Percentiles rank a stretch among this genome's conserved stretches.
Conservation (phyloP, 2,329 filamentous ascomycete species). For the Cadophora sp. region DNA sequence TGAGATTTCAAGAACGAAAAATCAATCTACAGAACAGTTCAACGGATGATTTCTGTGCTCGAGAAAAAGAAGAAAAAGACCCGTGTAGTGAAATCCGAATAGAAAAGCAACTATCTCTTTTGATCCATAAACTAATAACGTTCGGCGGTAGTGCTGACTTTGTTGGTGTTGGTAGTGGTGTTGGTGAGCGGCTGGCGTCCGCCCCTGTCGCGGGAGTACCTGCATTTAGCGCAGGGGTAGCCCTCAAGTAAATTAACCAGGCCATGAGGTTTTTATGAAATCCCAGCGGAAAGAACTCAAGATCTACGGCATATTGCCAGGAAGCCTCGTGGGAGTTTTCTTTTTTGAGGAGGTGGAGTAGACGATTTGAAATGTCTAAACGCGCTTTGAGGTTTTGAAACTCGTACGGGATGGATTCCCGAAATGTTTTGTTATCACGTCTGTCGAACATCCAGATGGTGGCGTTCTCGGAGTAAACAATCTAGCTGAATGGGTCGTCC, state of each 20-base stretch:
- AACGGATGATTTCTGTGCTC: too few relatives aligned
- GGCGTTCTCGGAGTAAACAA: conserved; percentile 8
- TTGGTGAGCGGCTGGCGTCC: not conserved
- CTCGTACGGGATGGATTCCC: not conserved
- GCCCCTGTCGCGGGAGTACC: conserved; percentile 24
- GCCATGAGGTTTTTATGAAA: conserved; percentile 2
- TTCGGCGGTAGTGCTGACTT: too few relatives aligned
- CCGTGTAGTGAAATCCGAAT: too few relatives aligned
- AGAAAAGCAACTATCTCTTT: not conserved
- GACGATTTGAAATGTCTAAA: not conserved
- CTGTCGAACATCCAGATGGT: conserved; percentile 6
- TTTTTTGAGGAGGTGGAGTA: not conserved
- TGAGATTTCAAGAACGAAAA: too few relatives aligned
- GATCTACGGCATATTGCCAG: conserved; percentile 1
- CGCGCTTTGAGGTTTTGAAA: conserved; percentile 1
- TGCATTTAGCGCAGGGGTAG: conserved; percentile 19
- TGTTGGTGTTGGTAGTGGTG: not conserved
- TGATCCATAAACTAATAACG: not conserved
- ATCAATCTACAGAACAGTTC: too few relatives aligned
- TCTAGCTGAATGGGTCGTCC: not conserved
- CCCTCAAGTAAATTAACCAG: conserved; percentile 10
- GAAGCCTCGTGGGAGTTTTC: not conserved
- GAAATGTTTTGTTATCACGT: conserved; percentile 9
- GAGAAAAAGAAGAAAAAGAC: too few relatives aligned
- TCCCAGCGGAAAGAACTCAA: not conserved